Evolutionary conservation across 768 basidiomycete genomes (phyloP).

Genomic region (Suillus variegatus): DNA sequence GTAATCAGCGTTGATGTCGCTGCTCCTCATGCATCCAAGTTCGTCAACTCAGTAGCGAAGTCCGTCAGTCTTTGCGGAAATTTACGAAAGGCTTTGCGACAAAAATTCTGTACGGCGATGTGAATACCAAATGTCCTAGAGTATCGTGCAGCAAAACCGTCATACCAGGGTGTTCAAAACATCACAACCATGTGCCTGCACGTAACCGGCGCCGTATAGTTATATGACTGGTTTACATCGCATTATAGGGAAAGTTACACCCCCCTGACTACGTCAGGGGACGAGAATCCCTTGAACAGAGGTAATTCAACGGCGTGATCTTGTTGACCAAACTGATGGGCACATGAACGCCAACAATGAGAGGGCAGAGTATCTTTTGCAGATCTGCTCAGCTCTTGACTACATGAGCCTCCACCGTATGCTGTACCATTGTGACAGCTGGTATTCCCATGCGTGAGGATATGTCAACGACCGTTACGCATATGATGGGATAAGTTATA

Average conservation of each 20-base stretch:
- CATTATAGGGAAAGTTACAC: background rate
- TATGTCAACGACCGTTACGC: background rate
- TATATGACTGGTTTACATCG: background rate
- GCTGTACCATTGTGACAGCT: background rate
- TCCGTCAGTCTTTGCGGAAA: too few relatives aligned
- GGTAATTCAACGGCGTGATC: background rate
- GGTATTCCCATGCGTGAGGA: background rate
- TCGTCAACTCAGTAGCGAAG: too few relatives aligned
- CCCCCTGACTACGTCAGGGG: background rate
- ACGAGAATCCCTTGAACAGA: background rate
- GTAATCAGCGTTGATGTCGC: too few relatives aligned
- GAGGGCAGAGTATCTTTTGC: background rate
- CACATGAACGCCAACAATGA: background rate
- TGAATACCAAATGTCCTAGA: too few relatives aligned
- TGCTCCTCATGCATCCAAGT: too few relatives aligned
- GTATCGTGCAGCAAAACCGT: too few relatives aligned
- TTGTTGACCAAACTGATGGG: background rate
- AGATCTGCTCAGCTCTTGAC: background rate
- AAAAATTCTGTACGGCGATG: too few relatives aligned
- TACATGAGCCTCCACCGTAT: background rate
- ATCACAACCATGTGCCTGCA: too few relatives aligned
- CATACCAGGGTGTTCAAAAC: too few relatives aligned
- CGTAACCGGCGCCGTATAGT: too few relatives aligned
- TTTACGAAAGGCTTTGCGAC: too few relatives aligned
- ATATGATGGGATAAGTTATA: background rate